Conservation (phyloP, 371 early-diverging fungal genomes). For the Actinomortierella ambigua region DNA sequence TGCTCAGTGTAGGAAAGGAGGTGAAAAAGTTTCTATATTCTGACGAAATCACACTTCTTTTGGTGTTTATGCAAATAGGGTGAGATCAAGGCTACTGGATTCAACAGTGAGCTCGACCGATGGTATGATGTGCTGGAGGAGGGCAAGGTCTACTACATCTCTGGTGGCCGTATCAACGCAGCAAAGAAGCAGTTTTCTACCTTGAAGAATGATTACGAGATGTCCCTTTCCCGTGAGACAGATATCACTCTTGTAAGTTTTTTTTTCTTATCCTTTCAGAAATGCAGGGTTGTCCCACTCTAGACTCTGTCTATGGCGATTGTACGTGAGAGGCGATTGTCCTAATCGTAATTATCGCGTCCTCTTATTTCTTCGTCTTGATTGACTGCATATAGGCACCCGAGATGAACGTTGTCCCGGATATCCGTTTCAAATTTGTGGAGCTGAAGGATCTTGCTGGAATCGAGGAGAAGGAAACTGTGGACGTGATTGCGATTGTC, state of each 20-base stretch:
- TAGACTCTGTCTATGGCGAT: too few species aligned
- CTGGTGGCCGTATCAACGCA: constrained; percentile 80
- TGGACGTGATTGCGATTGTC: constrained; percentile 89
- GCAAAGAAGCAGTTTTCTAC: constrained; percentile 88
- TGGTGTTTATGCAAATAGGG: constrained; percentile 54
- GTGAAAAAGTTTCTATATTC: constrained; percentile 1
- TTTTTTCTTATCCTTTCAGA: neutral
- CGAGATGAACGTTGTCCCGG: constrained; percentile 66
- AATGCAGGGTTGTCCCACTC: constrained; percentile 2
- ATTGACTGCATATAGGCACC: constrained; percentile 57
- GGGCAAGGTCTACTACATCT: constrained; percentile 85
- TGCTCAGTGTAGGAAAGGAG: neutral
- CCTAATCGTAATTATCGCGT: too few species aligned
- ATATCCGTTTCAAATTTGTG: constrained; percentile 72
- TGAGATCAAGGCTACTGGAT: constrained; percentile 91
- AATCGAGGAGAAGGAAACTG: constrained; percentile 64
- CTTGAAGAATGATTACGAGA: constrained; percentile 91
- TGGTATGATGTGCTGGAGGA: constrained; percentile 78
- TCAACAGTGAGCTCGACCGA: constrained; percentile 81
- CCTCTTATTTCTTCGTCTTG: neutral
- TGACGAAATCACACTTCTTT: constrained; percentile 2
- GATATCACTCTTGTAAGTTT: constrained; percentile 62
- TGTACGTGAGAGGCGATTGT: too few species aligned
- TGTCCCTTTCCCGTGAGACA: constrained; percentile 76
- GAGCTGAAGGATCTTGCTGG: constrained; percentile 55